These are phyloP conservation scores for Penicillium sp. DNA, from an alignment of 2,329 filamentous ascomycete genomes.

Conservation along the genomic window DNA sequence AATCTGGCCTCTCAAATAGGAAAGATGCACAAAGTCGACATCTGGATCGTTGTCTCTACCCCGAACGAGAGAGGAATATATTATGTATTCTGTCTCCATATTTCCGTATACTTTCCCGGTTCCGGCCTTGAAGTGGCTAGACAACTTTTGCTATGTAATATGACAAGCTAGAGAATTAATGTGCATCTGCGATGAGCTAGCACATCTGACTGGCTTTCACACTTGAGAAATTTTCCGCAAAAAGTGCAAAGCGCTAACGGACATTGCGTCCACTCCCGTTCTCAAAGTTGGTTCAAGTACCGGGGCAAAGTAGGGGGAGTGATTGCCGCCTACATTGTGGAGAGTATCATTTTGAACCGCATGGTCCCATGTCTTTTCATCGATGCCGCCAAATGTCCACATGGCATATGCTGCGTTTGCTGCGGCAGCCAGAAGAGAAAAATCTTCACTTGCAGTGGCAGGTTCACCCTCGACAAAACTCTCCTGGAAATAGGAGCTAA, in stretches of 20 bases:
- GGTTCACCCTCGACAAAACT: not conserved
- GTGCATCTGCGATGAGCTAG: too few relatives aligned
- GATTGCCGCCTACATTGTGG: conserved; percentile 56
- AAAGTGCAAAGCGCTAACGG: conserved; percentile 48
- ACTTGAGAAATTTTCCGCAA: not conserved
- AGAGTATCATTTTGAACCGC: conserved; percentile 47
- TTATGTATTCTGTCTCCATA: too few relatives aligned
- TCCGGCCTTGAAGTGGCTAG: too few relatives aligned
- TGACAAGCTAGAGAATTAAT: too few relatives aligned
- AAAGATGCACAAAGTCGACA: too few relatives aligned
- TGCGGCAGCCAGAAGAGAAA: not conserved
- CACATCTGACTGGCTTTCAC: too few relatives aligned
- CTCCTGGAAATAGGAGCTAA: not conserved
- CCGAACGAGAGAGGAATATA: too few relatives aligned
- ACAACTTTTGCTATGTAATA: not conserved
- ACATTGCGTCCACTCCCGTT: conserved; percentile 52
- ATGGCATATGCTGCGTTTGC: conserved; percentile 49
- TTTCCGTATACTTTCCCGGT: too few relatives aligned
- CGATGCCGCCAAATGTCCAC: conserved; percentile 57
- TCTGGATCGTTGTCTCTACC: too few relatives aligned
- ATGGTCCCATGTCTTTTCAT: conserved; percentile 50
- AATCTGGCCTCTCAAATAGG: too few relatives aligned
- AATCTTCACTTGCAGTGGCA: not conserved
- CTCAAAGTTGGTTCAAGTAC: conserved; percentile 56
- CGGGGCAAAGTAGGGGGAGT: conserved; percentile 58